Evolutionary conservation across 257 asterid species (phyloP).

Genomic region (Solanum peruvianum): DNA sequence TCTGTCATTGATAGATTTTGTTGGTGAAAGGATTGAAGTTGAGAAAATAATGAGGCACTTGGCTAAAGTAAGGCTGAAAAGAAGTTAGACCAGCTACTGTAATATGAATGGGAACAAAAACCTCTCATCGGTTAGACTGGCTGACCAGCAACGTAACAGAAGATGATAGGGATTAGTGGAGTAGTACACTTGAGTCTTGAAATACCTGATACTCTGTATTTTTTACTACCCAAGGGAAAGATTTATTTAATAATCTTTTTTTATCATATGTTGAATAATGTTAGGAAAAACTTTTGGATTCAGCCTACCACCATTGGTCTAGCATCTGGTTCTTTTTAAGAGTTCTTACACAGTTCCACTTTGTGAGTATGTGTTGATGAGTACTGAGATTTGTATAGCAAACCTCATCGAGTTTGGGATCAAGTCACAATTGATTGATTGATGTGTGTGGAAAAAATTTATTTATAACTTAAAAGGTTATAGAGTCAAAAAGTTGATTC

Average conservation of each 20-base stretch:
- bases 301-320: neutral
- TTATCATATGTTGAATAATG: neutral
- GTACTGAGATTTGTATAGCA: neutral
- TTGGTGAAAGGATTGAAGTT: neutral
- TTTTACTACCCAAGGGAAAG: neutral
- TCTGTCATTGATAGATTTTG: neutral
- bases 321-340: neutral
- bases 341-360: neutral
- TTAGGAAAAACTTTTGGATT: neutral
- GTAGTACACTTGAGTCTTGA: neutral
- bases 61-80: neutral
- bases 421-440: neutral
- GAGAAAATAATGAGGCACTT: neutral
- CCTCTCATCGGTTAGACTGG: neutral
- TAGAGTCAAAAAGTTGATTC: neutral
- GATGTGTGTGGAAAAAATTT: neutral
- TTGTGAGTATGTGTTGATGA: neutral
- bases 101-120: neutral
- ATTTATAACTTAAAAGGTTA: neutral
- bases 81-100: neutral
- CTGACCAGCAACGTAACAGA: neutral
- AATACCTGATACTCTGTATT: neutral
- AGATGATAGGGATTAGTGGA: neutral
- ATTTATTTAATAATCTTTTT: neutral
- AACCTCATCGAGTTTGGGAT: neutral